Conservation (phyloP, 257 asterid species). For the Solanum virginianum region DNA sequence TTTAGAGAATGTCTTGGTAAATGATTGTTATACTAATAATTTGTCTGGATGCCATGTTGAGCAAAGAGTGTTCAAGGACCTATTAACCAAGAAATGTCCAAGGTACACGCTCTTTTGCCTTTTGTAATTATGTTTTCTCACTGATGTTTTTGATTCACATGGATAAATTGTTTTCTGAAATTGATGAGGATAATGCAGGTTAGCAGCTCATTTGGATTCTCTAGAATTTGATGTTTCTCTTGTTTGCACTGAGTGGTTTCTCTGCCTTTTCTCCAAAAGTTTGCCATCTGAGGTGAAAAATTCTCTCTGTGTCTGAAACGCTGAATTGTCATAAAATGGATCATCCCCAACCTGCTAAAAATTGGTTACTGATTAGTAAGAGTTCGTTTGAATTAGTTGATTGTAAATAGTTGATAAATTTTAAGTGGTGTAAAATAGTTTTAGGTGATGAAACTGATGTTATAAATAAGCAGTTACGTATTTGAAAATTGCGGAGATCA, state of each 20-base stretch:
- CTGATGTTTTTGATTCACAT: neutral
- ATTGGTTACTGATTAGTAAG: neutral
- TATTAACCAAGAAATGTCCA: conserved; percentile 76
- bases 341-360: neutral
- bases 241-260: conserved; percentile 97
- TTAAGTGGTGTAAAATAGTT: neutral
- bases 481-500: neutral
- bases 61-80: conserved; percentile 89
- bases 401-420: neutral
- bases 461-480: neutral
- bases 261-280: conserved; percentile 92
- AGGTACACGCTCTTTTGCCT: conserved; percentile 33
- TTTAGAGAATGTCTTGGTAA: conserved; percentile 81
- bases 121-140: neutral
- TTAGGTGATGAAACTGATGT: neutral
- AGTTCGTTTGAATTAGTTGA: neutral
- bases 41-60: conserved; percentile 97
- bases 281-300: conserved; percentile 78
- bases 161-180: neutral
- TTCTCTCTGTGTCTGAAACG: neutral
- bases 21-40: conserved; percentile 83
- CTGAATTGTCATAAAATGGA: neutral
- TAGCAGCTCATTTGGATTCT: conserved; percentile 76
- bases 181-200: conserved; percentile 35
- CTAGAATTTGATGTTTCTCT: conserved; percentile 95